These are phyloP conservation scores for Podaxis pistillaris DNA, from an alignment of 768 basidiomycete species.

Conservation along the genomic window DNA sequence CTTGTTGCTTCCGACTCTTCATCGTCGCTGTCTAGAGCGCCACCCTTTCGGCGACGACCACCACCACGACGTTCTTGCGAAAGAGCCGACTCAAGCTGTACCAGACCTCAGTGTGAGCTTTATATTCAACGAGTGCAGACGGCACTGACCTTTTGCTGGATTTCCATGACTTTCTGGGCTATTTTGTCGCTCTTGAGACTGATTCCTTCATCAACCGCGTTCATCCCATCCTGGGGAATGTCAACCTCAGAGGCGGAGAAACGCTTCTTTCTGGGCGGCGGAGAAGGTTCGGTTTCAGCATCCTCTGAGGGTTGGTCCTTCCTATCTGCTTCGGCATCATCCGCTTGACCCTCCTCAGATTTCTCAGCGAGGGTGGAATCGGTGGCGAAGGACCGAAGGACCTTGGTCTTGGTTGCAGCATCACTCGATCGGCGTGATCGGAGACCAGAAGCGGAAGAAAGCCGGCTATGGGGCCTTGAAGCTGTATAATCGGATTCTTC, in stretches of 20 bases:
- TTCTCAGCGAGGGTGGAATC: slow-evolving; percentile 79
- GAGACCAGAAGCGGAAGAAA: slow-evolving; percentile 55
- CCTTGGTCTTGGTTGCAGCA: slow-evolving; percentile 42
- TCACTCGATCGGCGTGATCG: slow-evolving; percentile 65
- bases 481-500: slow-evolving; percentile 75
- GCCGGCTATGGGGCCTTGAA: slow-evolving; percentile 66
- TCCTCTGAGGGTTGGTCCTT: slow-evolving; percentile 32
- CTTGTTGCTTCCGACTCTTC: slow-evolving; percentile 45
- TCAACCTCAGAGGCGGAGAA: slow-evolving; percentile 75
- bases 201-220: slow-evolving; percentile 84
- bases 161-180: slow-evolving; percentile 82
- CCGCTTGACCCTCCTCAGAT: slow-evolving; percentile 39
- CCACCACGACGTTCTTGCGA: slow-evolving; percentile 53
- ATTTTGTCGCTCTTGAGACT: slow-evolving; percentile 84
- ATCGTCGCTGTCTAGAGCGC: slow-evolving; percentile 46
- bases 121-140: slow-evolving; percentile 11
- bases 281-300: slow-evolving; percentile 48
- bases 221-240: slow-evolving; percentile 72
- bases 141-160: slow-evolving; percentile 82
- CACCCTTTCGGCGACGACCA: slow-evolving; percentile 16
- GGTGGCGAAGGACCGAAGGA: slow-evolving; percentile 71
- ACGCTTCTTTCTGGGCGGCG: slow-evolving; percentile 60
- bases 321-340: slow-evolving; percentile 22
- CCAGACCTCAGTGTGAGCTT: background rate
- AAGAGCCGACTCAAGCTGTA: slow-evolving; percentile 74